phyloP scores from a whole-genome alignment of 345 rosid species.

The Hirschfeldia incana region DNA sequence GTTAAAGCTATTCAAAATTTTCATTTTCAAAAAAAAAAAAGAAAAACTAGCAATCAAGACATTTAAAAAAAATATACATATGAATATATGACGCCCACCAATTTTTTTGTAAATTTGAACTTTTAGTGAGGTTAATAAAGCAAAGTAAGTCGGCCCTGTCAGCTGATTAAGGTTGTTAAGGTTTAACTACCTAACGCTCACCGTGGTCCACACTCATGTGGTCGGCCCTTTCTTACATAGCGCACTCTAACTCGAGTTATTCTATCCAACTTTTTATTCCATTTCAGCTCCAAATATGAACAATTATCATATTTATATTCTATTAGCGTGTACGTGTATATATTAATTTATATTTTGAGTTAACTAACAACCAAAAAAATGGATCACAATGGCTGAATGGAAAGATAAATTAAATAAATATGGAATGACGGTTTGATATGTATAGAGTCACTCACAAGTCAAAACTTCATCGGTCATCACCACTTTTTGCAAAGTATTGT shows the following conservation, averaged over 20 bases:
- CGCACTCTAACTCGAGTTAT: conserved; percentile 15
- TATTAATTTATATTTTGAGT: not conserved
- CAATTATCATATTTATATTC: not conserved
- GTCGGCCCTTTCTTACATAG: conserved; percentile 35
- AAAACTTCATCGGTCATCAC: conserved; percentile 2
- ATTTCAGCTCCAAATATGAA: not conserved
- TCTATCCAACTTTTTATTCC: conserved; percentile 23
- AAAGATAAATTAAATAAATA: conserved; percentile 26
- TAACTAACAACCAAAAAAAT: conserved; percentile 17
- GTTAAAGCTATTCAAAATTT: not conserved
- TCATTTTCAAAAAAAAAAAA: too few relatives aligned
- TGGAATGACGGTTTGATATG: conserved; percentile 35
- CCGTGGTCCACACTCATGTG: conserved; percentile 16
- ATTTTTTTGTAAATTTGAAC: not conserved
- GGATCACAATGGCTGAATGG: conserved; percentile 18
- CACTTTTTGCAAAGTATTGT: not conserved
- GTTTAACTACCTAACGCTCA: conserved; percentile 2
- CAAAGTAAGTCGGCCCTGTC: conserved; percentile 20
- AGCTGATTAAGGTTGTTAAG: conserved; percentile 13
- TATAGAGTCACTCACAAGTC: conserved; percentile 31
- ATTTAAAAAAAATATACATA: not conserved
- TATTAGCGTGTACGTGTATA: not conserved
- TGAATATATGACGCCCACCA: not conserved
- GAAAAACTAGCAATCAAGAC: too few relatives aligned
- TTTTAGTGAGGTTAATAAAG: not conserved